Conservation (phyloP, 2,329 filamentous ascomycete genomes). For the Cladosporium sphaerospermum region DNA sequence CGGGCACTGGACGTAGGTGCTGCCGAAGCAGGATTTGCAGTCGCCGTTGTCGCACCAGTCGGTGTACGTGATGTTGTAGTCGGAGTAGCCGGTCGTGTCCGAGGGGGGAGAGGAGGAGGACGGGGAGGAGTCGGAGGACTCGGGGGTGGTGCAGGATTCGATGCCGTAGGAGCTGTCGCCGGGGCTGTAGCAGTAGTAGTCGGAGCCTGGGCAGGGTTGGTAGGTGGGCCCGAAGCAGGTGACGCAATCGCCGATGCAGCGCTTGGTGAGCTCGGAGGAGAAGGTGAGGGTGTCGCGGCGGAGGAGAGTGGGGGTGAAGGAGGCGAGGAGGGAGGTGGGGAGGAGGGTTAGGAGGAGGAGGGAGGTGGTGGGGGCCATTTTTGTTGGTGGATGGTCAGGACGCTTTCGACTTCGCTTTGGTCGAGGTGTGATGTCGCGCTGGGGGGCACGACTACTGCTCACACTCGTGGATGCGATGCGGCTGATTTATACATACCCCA, state of each 20-base stretch:
- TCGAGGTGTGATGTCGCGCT: too few relatives aligned
- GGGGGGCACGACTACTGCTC: too few relatives aligned
- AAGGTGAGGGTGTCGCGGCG: not conserved
- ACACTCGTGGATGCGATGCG: too few relatives aligned
- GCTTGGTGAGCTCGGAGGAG: not conserved
- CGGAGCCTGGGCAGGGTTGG: not conserved
- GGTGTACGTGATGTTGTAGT: not conserved
- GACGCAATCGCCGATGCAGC: not conserved
- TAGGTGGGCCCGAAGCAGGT: not conserved
- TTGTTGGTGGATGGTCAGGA: not conserved
- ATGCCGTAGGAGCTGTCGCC: not conserved
- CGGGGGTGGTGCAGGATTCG: not conserved
- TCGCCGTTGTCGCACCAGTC: not conserved
- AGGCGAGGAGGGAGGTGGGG: not conserved
- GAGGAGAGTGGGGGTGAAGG: not conserved
- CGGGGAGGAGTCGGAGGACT: not conserved
- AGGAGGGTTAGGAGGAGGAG: not conserved
- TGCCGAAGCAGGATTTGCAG: not conserved
- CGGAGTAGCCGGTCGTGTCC: not conserved
- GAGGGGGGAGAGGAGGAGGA: not conserved
- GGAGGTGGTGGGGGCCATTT: not conserved
- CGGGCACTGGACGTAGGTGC: not conserved
- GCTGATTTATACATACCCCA: too few relatives aligned
- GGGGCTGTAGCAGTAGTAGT: slow-evolving; percentile 1
- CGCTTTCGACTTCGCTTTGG: too few relatives aligned